Evolutionary conservation across 768 basidiomycete species (phyloP).

Genomic region (Guyanaporus albipodus): DNA sequence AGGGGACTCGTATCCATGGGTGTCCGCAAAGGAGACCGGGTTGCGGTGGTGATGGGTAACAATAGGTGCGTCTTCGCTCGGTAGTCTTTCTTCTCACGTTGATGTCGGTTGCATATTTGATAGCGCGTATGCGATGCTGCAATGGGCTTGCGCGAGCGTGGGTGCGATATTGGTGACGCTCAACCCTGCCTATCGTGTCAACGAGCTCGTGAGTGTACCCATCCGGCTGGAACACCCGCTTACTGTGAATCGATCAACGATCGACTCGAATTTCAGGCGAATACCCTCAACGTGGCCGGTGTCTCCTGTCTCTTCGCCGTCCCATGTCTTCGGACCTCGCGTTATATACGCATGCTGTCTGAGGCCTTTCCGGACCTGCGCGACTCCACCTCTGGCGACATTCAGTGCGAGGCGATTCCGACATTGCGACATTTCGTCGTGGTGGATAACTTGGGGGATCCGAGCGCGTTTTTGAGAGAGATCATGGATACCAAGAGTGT

Average conservation of each 20-base stretch:
- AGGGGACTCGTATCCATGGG: conserved; percentile 67
- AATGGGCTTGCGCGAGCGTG: conserved; percentile 83
- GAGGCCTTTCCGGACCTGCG: conserved; percentile 55
- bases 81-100: too few species aligned
- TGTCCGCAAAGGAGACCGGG: conserved; percentile 69
- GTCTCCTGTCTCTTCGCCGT: conserved; percentile 70
- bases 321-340: conserved; percentile 61
- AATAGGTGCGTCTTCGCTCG: conserved; percentile 78
- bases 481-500: conserved; percentile 43
- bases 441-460: conserved; percentile 54
- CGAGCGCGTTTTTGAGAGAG: conserved; percentile 37
- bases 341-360: conserved; percentile 58
- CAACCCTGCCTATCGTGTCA: conserved; percentile 73
- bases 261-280: too few species aligned
- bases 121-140: conserved; percentile 75
- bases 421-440: conserved; percentile 60
- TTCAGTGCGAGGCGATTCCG: conserved; percentile 58
- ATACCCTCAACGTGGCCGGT: conserved; percentile 57
- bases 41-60: conserved; percentile 83
- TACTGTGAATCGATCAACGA: too few species aligned
- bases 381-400: conserved; percentile 45
- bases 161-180: conserved; percentile 82
- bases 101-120: too few species aligned
- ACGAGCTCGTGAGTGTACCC: conserved; percentile 63
- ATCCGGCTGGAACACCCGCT: too few species aligned